A percentile compares a stretch with the other conserved stretches of the same genome.
phyloP scores from a whole-genome alignment of 495 filamentous ascomycete genomes.

The Aspergillus cavernicola region DNA sequence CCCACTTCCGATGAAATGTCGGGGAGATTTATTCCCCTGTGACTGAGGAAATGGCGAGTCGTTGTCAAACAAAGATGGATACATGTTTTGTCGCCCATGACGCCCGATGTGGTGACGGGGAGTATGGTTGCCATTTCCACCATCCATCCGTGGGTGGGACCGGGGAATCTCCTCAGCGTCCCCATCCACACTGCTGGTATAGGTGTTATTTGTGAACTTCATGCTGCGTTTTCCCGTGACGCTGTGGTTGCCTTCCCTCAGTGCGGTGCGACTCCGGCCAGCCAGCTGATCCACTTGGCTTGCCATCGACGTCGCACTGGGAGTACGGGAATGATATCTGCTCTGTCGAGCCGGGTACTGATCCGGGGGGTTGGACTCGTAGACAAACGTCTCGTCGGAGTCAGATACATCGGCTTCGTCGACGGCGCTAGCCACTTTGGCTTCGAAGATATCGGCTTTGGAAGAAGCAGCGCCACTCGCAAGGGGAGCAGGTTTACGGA shows the following conservation, averaged over 20 bases:
- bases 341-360: conserved; percentile 64
- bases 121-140: conserved; percentile 62
- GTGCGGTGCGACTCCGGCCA: conserved; percentile 55
- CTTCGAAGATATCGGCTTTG: conserved; percentile 97
- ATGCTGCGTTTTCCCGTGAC: conserved; percentile 85
- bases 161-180: conserved; percentile 62
- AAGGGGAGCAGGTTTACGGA: conserved; percentile 63
- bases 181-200: conserved; percentile 57
- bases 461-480: conserved; percentile 65
- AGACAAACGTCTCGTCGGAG: conserved; percentile 97
- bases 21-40: conserved; percentile 55
- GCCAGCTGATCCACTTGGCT: conserved; percentile 72
- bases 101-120: conserved; percentile 71
- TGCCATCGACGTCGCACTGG: conserved; percentile 86
- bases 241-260: conserved; percentile 63
- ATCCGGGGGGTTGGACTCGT: conserved; percentile 96
- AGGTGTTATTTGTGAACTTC: conserved; percentile 93
- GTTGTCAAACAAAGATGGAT: conserved; percentile 70
- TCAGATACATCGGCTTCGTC: conserved; percentile 91
- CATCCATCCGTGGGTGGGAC: conserved; percentile 50
- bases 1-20: conserved; percentile 46
- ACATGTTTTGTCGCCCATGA: conserved; percentile 64
- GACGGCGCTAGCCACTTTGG: conserved; percentile 90
- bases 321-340: conserved; percentile 90
- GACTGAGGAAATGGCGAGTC: conserved; percentile 63